A percentile compares a stretch with the other conserved stretches of the same genome.
phyloP scores from a whole-genome alignment of 2,329 filamentous ascomycete genomes.

The Claviceps arundinis region DNA sequence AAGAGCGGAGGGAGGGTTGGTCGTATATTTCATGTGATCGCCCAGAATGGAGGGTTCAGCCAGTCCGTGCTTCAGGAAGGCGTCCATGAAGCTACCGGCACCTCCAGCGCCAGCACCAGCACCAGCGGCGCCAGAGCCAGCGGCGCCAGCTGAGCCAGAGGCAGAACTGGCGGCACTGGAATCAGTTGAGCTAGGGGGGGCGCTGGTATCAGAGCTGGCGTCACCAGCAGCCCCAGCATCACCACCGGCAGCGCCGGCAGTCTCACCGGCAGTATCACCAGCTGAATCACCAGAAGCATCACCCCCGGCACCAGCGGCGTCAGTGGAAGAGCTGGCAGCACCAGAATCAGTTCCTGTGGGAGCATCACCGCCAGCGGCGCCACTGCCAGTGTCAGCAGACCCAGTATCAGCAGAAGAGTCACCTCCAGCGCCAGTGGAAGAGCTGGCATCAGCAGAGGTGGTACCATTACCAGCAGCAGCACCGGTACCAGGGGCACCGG shows the following conservation, averaged over 20 bases:
- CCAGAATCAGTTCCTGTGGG: neutral
- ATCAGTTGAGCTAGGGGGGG: neutral
- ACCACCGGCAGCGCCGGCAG: neutral
- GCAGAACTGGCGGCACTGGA: no score
- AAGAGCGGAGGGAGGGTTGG: neutral
- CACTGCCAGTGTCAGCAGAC: neutral
- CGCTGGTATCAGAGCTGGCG: neutral
- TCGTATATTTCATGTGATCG: slow-evolving; percentile 1
- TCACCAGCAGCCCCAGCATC: neutral
- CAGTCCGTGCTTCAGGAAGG: neutral
- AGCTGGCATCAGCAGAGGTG: neutral
- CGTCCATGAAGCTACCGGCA: neutral
- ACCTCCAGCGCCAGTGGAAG: neutral
- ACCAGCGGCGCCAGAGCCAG: neutral
- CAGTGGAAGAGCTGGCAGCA: neutral
- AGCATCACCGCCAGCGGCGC: neutral
- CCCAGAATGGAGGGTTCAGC: neutral
- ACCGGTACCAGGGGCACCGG: neutral
- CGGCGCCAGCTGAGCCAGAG: neutral
- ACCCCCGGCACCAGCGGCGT: neutral
- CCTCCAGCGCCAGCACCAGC: neutral
- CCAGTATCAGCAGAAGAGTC: neutral
- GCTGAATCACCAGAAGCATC: neutral
- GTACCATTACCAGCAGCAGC: neutral
- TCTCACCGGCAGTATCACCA: neutral